phyloP scores from a whole-genome alignment of 768 basidiomycete genomes.

The Candolleomyces eurysporus region DNA sequence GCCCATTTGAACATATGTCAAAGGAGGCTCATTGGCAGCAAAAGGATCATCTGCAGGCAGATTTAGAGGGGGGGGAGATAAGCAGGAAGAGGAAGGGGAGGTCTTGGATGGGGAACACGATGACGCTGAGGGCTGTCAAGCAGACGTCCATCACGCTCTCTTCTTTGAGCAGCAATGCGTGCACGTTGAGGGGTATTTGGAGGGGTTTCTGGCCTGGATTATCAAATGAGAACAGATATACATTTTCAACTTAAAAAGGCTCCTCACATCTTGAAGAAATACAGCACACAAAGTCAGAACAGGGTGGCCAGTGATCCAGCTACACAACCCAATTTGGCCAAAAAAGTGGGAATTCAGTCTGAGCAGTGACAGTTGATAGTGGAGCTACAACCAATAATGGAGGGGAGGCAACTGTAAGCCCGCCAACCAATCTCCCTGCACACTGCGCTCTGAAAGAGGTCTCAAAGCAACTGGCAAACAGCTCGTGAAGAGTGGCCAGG shows the following conservation, averaged over 20 bases:
- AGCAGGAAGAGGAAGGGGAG: no score
- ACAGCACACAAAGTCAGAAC: not conserved
- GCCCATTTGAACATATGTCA: not conserved
- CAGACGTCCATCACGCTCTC: not conserved
- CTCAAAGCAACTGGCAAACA: no score
- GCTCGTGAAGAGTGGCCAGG: no score
- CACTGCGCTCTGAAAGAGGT: no score
- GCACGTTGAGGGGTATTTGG: slow-evolving; percentile 7
- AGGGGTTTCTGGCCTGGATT: slow-evolving; percentile 6
- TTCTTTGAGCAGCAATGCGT: no score
- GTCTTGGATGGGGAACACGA: not conserved
- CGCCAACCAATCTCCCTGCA: no score
- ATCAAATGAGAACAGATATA: not conserved
- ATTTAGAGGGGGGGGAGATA: not conserved
- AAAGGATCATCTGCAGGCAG: not conserved
- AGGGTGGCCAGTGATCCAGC: slow-evolving; percentile 1
- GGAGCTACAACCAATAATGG: no score
- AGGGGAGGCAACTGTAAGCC: no score
- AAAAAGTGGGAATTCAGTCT: no score
- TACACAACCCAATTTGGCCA: not conserved
- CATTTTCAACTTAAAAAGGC: not conserved
- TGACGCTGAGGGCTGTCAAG: not conserved
- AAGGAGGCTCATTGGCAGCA: not conserved
- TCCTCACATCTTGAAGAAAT: not conserved
- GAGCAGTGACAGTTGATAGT: no score